phyloP scores from a whole-genome alignment of 2,329 filamentous ascomycete genomes.

The Paecilomyces niveus region DNA sequence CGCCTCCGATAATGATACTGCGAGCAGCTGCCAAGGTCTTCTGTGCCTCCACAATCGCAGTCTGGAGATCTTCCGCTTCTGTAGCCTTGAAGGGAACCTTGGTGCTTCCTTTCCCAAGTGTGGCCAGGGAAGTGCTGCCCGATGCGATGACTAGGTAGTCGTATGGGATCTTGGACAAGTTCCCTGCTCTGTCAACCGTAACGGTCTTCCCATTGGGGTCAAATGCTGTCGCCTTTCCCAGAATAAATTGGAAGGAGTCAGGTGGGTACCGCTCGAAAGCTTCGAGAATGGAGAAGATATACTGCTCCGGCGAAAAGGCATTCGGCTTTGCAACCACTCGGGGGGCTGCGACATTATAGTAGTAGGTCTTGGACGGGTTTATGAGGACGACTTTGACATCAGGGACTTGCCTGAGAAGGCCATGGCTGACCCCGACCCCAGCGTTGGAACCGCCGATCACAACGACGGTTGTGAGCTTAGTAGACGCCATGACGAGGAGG shows the following conservation, averaged over 20 bases:
- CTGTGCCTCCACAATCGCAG: conserved; percentile 28
- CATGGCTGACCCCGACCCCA: conserved; percentile 29
- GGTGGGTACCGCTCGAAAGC: conserved; percentile 45
- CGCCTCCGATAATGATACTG: conserved; percentile 42
- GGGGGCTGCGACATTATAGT: conserved; percentile 48
- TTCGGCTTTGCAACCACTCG: conserved; percentile 45
- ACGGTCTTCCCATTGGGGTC: conserved; percentile 39
- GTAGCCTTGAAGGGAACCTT: conserved; percentile 37
- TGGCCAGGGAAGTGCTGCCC: conserved; percentile 42
- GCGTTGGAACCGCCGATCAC: conserved; percentile 33
- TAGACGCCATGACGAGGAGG: not conserved
- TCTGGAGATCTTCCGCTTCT: conserved; percentile 28
- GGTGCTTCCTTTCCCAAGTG: conserved; percentile 22
- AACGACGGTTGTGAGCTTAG: conserved; percentile 14
- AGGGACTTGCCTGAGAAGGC: conserved; percentile 27
- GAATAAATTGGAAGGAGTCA: conserved; percentile 44
- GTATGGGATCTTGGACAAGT: conserved; percentile 33
- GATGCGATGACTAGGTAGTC: conserved; percentile 53
- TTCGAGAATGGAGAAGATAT: conserved; percentile 43
- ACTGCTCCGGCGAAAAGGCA: conserved; percentile 41
- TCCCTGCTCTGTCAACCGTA: conserved; percentile 29
- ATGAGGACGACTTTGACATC: conserved; percentile 46
- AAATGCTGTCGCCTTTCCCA: conserved; percentile 42
- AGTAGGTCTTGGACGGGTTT: conserved; percentile 47
- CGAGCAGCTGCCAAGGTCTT: conserved; percentile 29